phyloP scores from a whole-genome alignment of 2,329 filamentous ascomycete genomes.

The Tolypocladium album region DNA sequence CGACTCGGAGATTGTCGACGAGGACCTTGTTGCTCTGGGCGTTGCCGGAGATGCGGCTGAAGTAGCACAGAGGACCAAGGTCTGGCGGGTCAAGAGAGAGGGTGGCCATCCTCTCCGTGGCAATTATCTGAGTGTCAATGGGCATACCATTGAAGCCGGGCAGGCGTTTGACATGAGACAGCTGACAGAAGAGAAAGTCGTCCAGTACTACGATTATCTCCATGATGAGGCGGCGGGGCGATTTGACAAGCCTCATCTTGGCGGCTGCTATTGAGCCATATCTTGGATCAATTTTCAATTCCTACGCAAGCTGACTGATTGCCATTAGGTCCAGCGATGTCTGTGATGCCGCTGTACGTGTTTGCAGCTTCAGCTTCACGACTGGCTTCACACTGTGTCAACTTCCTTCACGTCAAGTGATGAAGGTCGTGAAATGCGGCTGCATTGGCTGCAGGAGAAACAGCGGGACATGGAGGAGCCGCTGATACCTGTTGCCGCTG shows the following conservation, averaged over 20 bases:
- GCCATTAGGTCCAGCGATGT: background rate
- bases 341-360: background rate
- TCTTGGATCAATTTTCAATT: too few species aligned
- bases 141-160: conserved; percentile 21
- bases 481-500: background rate
- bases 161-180: conserved; percentile 26
- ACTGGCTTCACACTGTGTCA: too few species aligned
- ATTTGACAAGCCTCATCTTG: conserved; percentile 6
- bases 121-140: conserved; percentile 27
- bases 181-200: conserved; percentile 21
- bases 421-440: background rate
- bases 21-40: conserved; percentile 9
- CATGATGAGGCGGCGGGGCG: conserved; percentile 2
- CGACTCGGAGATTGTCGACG: conserved; percentile 16
- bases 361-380: background rate
- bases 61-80: conserved; percentile 5
- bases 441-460: background rate
- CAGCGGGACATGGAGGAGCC: background rate
- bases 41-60: background rate
- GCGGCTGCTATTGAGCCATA: conserved; percentile 7
- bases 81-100: conserved; percentile 18
- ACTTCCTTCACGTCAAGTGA: too few species aligned
- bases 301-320: background rate
- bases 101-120: conserved; percentile 4
- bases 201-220: conserved; percentile 14